Evolutionary conservation across 495 filamentous ascomycete genomes (phyloP), one percentile per base, ranked within the genome.

Genomic region (Immersiella caudata): DNA sequence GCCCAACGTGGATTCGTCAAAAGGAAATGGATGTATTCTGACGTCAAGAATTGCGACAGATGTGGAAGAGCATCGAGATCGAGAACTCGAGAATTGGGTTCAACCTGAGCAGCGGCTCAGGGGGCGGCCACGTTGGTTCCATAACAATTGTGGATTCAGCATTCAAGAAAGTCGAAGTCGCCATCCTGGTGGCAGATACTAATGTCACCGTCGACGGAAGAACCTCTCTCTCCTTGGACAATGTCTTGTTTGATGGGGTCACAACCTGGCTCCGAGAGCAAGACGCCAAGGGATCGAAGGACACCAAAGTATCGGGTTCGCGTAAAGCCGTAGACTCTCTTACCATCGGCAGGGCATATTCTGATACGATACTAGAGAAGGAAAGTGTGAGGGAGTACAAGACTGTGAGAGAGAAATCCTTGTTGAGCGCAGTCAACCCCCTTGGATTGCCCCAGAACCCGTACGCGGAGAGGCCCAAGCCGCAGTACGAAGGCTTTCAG

Each of bases 91-190:
- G 81, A 8, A 79, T 92, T 65, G 91, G 89, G 40, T 81, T 96
- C 54, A 89, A 93, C 69, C 89, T 96, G 14, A 85, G 83, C 46
- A 80, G 81, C 12, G 73, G 68, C 18, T 74, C 78, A 12, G 74
- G 72, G 25, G 80, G 81, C 66, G 88, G 89, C 75, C 84, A 83
- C 24, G 89, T 92, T 29, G 90, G 91, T 29, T 92, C 90, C 0
- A 85, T 93, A 27, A 76, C 94, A 50, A 77, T 97, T 61, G 82
- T 93, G 21, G 93, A 97, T 75, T 90, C 88, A 70, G 87, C 78
- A 9, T 86, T 95, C 69, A 87, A 81, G 33, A 89, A 90, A 1
- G 56, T 65, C 40, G 29, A 16, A 68, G 90, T 88, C 14, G 83
- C 83, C 4, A 84, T 86, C 49, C 90, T 88, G 69, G 81, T 85